phyloP scores from a whole-genome alignment of 495 filamentous ascomycete species.

The Daldinia grandis region DNA sequence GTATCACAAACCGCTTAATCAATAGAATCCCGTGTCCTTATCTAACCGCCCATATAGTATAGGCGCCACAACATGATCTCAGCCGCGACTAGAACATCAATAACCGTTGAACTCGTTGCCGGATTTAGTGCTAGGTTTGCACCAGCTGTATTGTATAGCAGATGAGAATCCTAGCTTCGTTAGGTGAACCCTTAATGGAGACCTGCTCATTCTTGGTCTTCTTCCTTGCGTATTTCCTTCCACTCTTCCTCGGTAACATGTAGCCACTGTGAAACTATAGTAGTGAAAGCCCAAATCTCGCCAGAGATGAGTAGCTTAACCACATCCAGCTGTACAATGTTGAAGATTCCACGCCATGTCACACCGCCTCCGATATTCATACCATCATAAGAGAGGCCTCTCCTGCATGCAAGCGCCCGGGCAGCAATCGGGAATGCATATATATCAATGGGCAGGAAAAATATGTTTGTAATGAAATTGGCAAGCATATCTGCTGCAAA shows the following conservation, averaged over 20 bases:
- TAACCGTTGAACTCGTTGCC: not conserved
- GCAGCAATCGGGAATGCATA: slow-evolving; percentile 43
- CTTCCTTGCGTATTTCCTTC: slow-evolving; percentile 36
- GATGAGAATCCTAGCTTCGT: not conserved
- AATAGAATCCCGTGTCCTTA: not conserved
- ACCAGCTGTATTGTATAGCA: not conserved
- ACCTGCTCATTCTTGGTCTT: slow-evolving; percentile 1
- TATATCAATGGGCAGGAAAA: slow-evolving; percentile 48
- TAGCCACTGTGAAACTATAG: slow-evolving; percentile 41
- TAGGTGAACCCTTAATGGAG: not conserved
- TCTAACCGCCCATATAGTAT: slow-evolving; percentile 12
- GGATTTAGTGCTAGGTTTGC: not conserved
- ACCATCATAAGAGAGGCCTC: slow-evolving; percentile 35
- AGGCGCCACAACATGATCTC: not conserved
- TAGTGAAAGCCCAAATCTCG: slow-evolving; percentile 47
- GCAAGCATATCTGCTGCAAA: slow-evolving; percentile 52
- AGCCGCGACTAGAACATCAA: not conserved
- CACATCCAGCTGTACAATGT: slow-evolving; percentile 48
- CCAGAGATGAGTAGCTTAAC: slow-evolving; percentile 44
- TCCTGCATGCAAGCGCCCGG: slow-evolving; percentile 37
- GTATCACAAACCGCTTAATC: slow-evolving; percentile 18
- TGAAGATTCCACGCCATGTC: slow-evolving; percentile 40
- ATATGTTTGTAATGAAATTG: slow-evolving; percentile 40
- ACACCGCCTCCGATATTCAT: slow-evolving; percentile 35
- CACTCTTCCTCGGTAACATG: slow-evolving; percentile 52